Base-by-base conservation (phyloP, 2,329 filamentous ascomycete species). In the Davidsoniella australis region DNA sequence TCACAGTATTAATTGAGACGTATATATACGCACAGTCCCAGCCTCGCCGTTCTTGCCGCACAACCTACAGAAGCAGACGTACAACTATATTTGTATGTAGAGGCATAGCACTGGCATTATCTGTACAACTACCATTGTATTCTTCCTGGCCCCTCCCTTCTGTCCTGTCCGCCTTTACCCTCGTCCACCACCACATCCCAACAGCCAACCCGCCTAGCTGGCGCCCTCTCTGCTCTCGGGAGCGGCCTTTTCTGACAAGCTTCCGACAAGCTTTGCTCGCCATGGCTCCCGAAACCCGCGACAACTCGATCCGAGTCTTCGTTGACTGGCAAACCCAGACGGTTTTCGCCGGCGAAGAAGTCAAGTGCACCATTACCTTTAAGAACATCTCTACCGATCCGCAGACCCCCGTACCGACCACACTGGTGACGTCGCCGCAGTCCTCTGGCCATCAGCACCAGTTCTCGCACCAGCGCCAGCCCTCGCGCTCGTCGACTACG, bases 311-410 rank as follows among this genome's bases (percentile, higher is more conserved):
- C 63, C 84, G 88, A 64, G 89, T 95, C 65, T 94, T 89, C 64
- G 85, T 98, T 64, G 80, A 82, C 68, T 98, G 89, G 84, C 82
- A 86, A 63, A 85, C 94, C 62, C 80, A 89, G 64, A 88, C 85
- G 54, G 85, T 98, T 59, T 98, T 96, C 67, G 85, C 91, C 51
- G 91, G 91, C 65, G 91, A 98, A 70, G 83, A 94, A 61, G 76
- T 96, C 60, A 85, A 88, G 67, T 96, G 91, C 66, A 87, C 81
- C 57, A 94, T 98, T 63, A 95, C 85, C 46, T 98, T 98, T 68
- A 89, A 83, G 66, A 98, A 98, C 63, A 74, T 88, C 55, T 72
- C 76, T 40, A 61, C 73, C 45, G 67, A 66, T 38, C 26, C 43
- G 16, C 44, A 40, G 17, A 17, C 50, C 45, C n/a, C 17, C 36